Evolutionary conservation across 78 protist species (phyloP).

Genomic region (Blattamonas nauphoetae): DNA sequence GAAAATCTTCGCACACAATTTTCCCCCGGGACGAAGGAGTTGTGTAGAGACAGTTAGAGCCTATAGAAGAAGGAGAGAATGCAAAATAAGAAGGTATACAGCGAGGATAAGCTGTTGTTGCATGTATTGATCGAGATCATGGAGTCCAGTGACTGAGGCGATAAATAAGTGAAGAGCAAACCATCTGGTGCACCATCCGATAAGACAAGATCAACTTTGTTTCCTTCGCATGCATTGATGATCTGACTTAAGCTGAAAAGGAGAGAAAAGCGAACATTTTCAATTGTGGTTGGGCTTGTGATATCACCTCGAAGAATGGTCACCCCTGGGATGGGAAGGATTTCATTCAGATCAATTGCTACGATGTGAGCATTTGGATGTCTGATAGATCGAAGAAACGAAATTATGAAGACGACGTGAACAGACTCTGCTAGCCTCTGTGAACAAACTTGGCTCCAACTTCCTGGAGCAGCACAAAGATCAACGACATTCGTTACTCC

Average conservation of each 20-base stretch:
- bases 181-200: constrained; percentile 99
- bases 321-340: constrained; percentile 96
- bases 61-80: background rate
- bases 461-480: constrained; percentile 98
- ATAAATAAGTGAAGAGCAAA: background rate
- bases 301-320: constrained; percentile 90
- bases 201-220: constrained; percentile 81
- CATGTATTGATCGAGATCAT: constrained; percentile 92
- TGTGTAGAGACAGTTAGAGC: constrained; percentile 87
- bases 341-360: constrained; percentile 92
- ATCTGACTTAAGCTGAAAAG: background rate
- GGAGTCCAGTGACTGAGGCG: constrained; percentile 72
- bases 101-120: constrained; percentile 86
- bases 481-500: constrained; percentile 88
- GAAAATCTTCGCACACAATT: constrained; percentile 93
- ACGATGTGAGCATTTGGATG: constrained; percentile 48
- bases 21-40: constrained; percentile 77
- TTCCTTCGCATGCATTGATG: constrained; percentile 64
- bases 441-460: constrained; percentile 13
- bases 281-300: constrained; percentile 56
- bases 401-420: background rate
- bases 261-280: background rate
- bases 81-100: background rate
- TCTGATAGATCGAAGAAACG: background rate
- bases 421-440: background rate